phyloP scores from a whole-genome alignment of 2,329 filamentous ascomycete species.

The Escovopsis sp. region DNA sequence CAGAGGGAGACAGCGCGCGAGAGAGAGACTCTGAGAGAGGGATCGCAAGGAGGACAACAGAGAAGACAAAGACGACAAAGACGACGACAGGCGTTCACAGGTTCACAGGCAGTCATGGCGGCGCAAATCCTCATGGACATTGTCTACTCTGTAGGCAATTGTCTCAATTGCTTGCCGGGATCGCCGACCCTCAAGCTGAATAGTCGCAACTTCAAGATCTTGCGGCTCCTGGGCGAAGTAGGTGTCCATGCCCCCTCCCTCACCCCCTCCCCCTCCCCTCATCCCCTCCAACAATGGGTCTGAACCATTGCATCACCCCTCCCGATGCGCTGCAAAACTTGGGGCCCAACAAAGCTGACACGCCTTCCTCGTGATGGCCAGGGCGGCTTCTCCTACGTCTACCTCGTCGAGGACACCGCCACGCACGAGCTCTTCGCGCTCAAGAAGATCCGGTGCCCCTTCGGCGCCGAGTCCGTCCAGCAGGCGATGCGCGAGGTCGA shows the following conservation, averaged over 20 bases:
- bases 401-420: slow-evolving; percentile 85
- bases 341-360: too few species aligned
- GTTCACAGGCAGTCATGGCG: slow-evolving; percentile 48
- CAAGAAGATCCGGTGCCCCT: slow-evolving; percentile 98
- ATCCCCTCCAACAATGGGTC: background rate
- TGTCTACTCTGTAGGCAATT: slow-evolving; percentile 83
- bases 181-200: slow-evolving; percentile 94
- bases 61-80: too few species aligned
- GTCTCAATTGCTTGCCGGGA: slow-evolving; percentile 90
- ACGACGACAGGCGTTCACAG: too few species aligned
- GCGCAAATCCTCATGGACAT: slow-evolving; percentile 77
- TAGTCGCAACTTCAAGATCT: slow-evolving; percentile 84
- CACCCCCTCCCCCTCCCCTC: background rate
- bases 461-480: slow-evolving; percentile 88
- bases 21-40: too few species aligned
- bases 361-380: slow-evolving; percentile 19
- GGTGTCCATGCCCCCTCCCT: slow-evolving; percentile 9
- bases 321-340: too few species aligned
- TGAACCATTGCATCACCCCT: background rate
- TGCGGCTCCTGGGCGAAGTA: slow-evolving; percentile 84
- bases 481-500: slow-evolving; percentile 95
- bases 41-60: too few species aligned
- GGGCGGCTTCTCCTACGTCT: slow-evolving; percentile 98
- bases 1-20: too few species aligned
- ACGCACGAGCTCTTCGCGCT: slow-evolving; percentile 78